phyloP scores from a whole-genome alignment of 257 asterid species.

The Rauvolfia tetraphylla region DNA sequence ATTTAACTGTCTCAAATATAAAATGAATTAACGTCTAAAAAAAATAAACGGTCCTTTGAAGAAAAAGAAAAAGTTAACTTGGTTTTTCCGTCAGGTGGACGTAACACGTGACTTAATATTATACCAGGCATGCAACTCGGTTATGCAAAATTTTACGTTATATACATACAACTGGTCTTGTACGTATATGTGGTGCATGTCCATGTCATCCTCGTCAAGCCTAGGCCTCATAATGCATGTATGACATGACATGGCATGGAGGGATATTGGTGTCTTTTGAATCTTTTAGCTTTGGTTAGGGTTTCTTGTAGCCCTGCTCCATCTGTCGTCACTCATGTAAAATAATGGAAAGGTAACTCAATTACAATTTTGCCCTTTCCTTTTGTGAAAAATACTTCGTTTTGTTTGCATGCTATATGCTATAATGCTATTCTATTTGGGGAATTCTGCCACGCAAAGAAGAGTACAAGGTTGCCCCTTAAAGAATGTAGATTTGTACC shows the following conservation, averaged over 20 bases:
- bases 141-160: neutral
- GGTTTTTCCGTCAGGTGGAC: neutral
- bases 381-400: neutral
- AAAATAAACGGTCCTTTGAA: too few relatives aligned
- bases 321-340: constrained; percentile 9
- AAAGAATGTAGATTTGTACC: neutral
- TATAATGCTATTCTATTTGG: neutral
- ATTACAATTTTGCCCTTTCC: neutral
- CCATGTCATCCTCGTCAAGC: too few relatives aligned
- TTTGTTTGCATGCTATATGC: neutral
- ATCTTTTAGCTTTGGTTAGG: constrained; percentile 2
- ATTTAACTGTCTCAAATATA: too few relatives aligned
- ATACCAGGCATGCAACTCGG: constrained; percentile 3
- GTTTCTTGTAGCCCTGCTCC: constrained; percentile 12
- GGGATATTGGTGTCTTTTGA: too few relatives aligned
- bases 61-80: too few relatives aligned
- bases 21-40: too few relatives aligned
- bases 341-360: neutral
- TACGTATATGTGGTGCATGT: too few relatives aligned
- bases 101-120: constrained; percentile 17
- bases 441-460: neutral
- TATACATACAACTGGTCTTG: neutral
- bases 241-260: too few relatives aligned
- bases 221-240: too few relatives aligned
- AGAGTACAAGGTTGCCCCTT: neutral